Conservation (phyloP, 345 rosid species). For the Acer yangbiense region DNA sequence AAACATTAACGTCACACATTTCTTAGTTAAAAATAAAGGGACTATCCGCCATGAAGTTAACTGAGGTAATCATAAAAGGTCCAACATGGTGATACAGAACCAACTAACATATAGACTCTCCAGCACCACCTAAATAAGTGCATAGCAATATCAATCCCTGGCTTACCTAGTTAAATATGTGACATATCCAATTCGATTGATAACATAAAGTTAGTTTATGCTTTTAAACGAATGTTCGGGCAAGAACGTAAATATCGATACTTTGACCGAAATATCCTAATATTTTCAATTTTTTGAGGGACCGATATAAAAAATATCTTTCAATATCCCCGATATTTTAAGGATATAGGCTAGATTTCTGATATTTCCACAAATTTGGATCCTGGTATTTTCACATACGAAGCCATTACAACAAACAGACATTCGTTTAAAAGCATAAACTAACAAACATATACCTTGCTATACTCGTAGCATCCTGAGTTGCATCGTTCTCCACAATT, state of each 20-base stretch:
- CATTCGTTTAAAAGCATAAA: neutral
- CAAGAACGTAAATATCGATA: no score
- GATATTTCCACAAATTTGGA: no score
- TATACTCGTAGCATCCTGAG: slow-evolving; percentile 53
- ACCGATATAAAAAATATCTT: no score
- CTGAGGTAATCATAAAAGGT: neutral
- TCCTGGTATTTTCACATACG: neutral
- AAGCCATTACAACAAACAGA: neutral
- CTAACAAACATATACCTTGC: slow-evolving; percentile 42
- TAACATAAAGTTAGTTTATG: neutral
- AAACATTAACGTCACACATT: neutral
- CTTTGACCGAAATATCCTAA: no score
- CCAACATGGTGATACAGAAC: neutral
- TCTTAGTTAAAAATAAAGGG: neutral
- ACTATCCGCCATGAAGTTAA: neutral
- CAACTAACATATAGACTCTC: neutral
- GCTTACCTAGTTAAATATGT: neutral
- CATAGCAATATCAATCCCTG: neutral
- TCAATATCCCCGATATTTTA: no score
- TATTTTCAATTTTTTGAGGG: no score
- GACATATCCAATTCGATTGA: neutral
- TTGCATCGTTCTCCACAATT: slow-evolving; percentile 54
- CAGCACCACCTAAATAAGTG: neutral
- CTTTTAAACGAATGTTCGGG: no score
- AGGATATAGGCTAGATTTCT: no score